phyloP scores from a whole-genome alignment of 2,329 filamentous ascomycete species.

The Emergomyces africanus region DNA sequence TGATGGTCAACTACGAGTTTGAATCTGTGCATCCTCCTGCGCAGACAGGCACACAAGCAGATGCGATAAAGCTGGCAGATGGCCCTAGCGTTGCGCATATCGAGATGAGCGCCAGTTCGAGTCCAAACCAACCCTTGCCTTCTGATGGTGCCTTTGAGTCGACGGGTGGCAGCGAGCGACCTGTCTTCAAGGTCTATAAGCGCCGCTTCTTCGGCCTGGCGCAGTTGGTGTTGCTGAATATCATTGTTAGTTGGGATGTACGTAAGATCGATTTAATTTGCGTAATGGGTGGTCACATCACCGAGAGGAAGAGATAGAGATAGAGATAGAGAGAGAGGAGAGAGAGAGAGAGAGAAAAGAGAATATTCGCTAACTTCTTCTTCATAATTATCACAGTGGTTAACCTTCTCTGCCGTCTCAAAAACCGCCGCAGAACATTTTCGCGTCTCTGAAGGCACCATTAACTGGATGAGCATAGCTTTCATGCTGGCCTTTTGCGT shows the following conservation, averaged over 20 bases:
- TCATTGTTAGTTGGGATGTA: slow-evolving; percentile 92
- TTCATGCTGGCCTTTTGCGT: slow-evolving; percentile 77
- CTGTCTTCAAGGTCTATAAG: slow-evolving; percentile 54
- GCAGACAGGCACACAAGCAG: neutral
- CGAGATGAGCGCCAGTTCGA: neutral
- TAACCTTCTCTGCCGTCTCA: slow-evolving; percentile 79
- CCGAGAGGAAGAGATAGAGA: neutral
- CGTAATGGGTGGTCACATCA: neutral
- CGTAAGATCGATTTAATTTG: slow-evolving; percentile 28
- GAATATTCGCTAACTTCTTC: neutral
- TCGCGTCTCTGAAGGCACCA: slow-evolving; percentile 54
- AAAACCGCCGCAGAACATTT: slow-evolving; percentile 65
- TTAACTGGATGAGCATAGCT: slow-evolving; percentile 87
- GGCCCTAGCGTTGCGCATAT: neutral
- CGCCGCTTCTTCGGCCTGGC: slow-evolving; percentile 77
- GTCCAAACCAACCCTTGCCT: neutral
- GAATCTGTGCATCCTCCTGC: neutral
- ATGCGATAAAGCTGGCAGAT: neutral
- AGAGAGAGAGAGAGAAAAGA: neutral
- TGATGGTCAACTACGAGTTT: neutral
- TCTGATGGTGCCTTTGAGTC: neutral
- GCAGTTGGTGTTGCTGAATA: slow-evolving; percentile 77
- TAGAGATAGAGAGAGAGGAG: too few relatives aligned
- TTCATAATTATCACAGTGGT: slow-evolving; percentile 48
- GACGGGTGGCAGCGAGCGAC: neutral